These are phyloP conservation scores for Thymus quinquecostatus DNA, from an alignment of 257 asterid species.

Conservation along the genomic window DNA sequence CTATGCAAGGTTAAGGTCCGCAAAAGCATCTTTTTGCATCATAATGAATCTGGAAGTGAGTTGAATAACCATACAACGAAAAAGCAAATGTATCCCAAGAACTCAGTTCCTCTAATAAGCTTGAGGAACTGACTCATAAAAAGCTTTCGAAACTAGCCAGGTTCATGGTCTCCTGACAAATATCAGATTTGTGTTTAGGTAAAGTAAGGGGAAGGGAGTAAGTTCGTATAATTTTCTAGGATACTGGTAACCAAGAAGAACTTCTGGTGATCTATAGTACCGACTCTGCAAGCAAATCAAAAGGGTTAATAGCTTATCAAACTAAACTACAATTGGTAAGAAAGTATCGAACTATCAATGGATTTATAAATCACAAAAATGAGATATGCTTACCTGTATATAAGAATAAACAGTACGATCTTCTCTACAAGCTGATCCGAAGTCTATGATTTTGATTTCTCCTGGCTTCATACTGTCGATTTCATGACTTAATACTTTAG, in stretches of 20 bases:
- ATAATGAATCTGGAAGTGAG: constrained; percentile 23
- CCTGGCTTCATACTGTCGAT: constrained; percentile 90
- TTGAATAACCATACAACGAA: background rate
- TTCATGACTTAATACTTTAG: constrained; percentile 32
- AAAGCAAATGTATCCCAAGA: constrained; percentile 11
- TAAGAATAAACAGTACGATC: constrained; percentile 94
- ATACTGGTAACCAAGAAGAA: constrained; percentile 99
- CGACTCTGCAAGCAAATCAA: constrained; percentile 74
- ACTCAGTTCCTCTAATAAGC: constrained; percentile 23
- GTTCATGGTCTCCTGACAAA: constrained; percentile 14
- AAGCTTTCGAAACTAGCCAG: constrained; percentile 20
- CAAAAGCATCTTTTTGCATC: constrained; percentile 32
- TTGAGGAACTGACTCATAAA: constrained; percentile 13
- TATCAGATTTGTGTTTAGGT: background rate
- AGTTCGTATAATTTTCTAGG: constrained; percentile 44
- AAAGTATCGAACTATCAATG: background rate
- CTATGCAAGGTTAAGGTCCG: constrained; percentile 70
- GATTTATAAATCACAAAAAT: constrained; percentile 24
- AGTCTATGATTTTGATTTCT: constrained; percentile 94
- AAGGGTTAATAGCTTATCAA: constrained; percentile 32
- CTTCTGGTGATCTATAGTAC: constrained; percentile 98
- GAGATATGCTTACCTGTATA: constrained; percentile 69
- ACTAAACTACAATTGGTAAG: constrained; percentile 21
- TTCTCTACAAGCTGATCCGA: constrained; percentile 98
- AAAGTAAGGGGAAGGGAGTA: background rate